A percentile compares a stretch with the other conserved stretches of the same genome.
Conservation (phyloP, 1,284 basidiomycete genomes). For the Neonothopanus nambi region DNA sequence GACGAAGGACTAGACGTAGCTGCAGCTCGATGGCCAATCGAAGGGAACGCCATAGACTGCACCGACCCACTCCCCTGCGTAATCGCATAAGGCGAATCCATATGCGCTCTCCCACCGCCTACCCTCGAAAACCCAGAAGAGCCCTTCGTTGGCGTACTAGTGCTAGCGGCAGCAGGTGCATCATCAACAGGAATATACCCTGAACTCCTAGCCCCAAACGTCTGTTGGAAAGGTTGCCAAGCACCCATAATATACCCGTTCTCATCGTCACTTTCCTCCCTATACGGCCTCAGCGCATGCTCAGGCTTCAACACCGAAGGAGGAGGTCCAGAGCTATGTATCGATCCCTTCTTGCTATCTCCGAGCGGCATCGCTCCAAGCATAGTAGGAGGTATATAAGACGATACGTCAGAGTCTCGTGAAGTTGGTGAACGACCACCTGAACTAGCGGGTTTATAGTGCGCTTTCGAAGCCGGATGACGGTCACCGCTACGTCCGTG, state of each 20-base stretch:
- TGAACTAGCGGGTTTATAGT: conserved; percentile 11
- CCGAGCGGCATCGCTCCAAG: conserved; percentile 24
- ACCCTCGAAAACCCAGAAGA: conserved; percentile 73
- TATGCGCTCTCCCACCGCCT: conserved; percentile 77
- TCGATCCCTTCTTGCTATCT: conserved; percentile 46
- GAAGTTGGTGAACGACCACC: conserved; percentile 20
- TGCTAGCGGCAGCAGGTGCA: conserved; percentile 18
- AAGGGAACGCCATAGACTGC: conserved; percentile 56
- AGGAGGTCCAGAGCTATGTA: conserved; percentile 56
- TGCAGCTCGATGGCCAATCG: conserved; percentile 47
- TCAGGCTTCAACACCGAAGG: conserved; percentile 77
- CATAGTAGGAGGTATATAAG: conserved; percentile 46
- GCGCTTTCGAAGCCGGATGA: neutral
- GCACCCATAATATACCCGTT: conserved; percentile 81
- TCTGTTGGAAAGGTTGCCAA: conserved; percentile 63
- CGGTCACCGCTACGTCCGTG: conserved; percentile 2
- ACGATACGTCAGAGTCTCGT: conserved; percentile 38
- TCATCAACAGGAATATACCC: conserved; percentile 51
- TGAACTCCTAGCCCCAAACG: conserved; percentile 29
- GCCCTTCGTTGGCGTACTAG: conserved; percentile 28
- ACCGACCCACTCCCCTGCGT: conserved; percentile 39
- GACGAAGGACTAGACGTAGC: neutral
- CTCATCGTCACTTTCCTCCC: conserved; percentile 78
- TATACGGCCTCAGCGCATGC: conserved; percentile 73
- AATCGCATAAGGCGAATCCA: conserved; percentile 78